Evolutionary conservation across 495 filamentous ascomycete genomes (phyloP), one percentile per base, ranked within the genome.

Genomic region (Hyaloscypha variabilis): DNA sequence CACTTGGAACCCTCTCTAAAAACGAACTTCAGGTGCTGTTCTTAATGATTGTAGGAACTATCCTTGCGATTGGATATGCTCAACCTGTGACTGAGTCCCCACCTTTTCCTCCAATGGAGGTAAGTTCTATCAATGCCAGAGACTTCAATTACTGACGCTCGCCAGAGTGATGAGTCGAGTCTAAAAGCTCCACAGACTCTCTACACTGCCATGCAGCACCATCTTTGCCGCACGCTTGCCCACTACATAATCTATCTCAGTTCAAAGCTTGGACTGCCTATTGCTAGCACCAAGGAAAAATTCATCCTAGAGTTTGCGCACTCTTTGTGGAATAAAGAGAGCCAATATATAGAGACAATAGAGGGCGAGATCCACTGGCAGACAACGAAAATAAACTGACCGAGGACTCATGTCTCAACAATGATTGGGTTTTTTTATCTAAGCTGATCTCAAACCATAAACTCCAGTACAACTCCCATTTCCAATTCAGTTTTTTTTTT

Each of bases 231-330:
- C 5, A 34, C 11, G 5, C 30, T 34, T 11, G 30, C 30, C 5
- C 30, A 34, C 30, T 34, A 34, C 11, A 11, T 34, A 11, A 34
- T 34, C 30, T 34, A 34, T 11, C 11, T 34, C 4, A 11, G 30
- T 4, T 34, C 30, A 34, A 4, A 34, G 30, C 30, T 34, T 11
- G 11, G 11, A 11, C 30, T 34, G 4, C 53, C 53, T 4, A 57
- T 57, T 3, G 21, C 53, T 30, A 57, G 23, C 19, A 23, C 6
- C 3, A 23, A 8, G 8, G 53, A 57, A 4, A 8, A 57, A 57
- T 57, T 30, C 26, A 57, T 29, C 28, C 53, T 57, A 8, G 53
- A 57, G 17, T n/a, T 19, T 19, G 49, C 49, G n/a, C 49, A 51
- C n/a, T 19, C 6, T 24, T n/a, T 51, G 49, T 51, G 49, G 49